Evolutionary conservation across 2,329 filamentous ascomycete genomes (phyloP), one percentile per base, ranked within the genome.

Genomic region (Tolypocladium paradoxum): DNA sequence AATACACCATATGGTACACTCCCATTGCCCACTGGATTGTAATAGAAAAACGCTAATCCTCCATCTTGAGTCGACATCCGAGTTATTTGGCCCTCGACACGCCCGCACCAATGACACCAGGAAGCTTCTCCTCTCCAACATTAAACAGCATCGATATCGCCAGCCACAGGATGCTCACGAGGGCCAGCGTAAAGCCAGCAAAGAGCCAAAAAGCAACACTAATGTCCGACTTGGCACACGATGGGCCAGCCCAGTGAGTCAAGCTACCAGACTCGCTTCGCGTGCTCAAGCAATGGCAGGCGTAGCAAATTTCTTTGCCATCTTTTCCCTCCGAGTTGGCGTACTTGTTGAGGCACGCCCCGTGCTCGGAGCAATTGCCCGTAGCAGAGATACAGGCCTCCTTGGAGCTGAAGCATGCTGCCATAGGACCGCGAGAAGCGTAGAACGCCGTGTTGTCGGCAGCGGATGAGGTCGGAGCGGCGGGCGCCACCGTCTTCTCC

Each of bases 41-140:
- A 36, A 34, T 27, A 27, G 47, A 24, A 20, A 20, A 45, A 29
- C 24, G 40, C 40, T 18, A 36, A 22, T 24, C 47, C 7, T 18
- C 31, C n/a, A 27, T 18, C 14, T 29, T 29, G 24, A 8, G 14
- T 29, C 4, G 16, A 45, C 14, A 43, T 29, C 16, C 18, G 16
- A 29, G 8, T 64, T 64, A 81, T 70, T 85, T 90, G 35, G 84
- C 77, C 54, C 83, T 81, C 58, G 86, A 88, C 37, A 99, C 92
- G 58, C 93, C 93, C 48, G 93, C 93, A n/a, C 90, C 90, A 68
- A 99, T 91, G 9, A 99, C 92, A 61, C 90, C 90, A 0, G 93
- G 93, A 58, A 97, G 76, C 71, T 90, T 87, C 74, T 95, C 84
- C 67, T 87, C 82, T 35, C 92, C 93, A 63, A 97, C 88, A 57